Evolutionary conservation across 2,329 filamentous ascomycete species (phyloP).

Genomic region (Diaporthe velutina): DNA sequence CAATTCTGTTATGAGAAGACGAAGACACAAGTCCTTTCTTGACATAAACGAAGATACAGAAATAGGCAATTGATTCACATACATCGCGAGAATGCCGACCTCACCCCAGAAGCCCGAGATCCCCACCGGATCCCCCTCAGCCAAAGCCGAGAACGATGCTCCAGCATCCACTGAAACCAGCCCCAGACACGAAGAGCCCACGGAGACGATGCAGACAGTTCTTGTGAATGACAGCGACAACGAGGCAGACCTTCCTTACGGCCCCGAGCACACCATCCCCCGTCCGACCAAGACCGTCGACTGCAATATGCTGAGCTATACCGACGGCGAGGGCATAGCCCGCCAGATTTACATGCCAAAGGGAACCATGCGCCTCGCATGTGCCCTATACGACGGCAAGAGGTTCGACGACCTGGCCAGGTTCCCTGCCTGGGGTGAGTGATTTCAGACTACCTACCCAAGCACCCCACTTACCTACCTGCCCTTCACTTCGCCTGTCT

Average conservation of each 20-base stretch:
- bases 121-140: background rate
- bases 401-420: slow-evolving; percentile 4
- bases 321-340: background rate
- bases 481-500: background rate
- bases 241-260: background rate
- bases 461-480: too few relatives aligned
- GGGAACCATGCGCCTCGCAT: background rate
- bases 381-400: background rate
- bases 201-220: background rate
- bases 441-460: background rate
- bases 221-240: too few relatives aligned
- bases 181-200: background rate
- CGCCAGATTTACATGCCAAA: slow-evolving; percentile 21
- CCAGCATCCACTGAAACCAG: background rate
- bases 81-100: background rate
- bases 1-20: background rate
- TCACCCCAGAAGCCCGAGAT: background rate
- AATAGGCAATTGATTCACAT: background rate
- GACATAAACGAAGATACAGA: background rate
- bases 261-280: background rate
- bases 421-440: slow-evolving; percentile 20
- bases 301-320: slow-evolving; percentile 5
- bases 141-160: background rate
- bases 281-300: slow-evolving; percentile 15
- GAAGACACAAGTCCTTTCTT: background rate